A percentile compares a stretch with the other conserved stretches of the same genome.
Conservation (phyloP, 1,139 yeast species). For the Arxiozyma bovina region DNA sequence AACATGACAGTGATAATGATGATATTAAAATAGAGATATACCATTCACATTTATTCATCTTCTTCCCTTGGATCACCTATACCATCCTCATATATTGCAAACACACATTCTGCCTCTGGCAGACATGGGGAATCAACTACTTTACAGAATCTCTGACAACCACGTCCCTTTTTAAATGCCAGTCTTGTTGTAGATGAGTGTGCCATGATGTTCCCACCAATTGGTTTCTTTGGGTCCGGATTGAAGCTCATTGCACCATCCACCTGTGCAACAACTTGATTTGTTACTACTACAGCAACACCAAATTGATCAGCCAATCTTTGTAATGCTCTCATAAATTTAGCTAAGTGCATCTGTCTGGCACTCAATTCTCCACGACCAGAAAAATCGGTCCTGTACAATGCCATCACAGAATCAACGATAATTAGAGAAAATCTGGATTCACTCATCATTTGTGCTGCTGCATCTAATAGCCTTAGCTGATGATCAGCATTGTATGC, state of each 20-base stretch:
- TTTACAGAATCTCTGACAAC: conserved; percentile 86
- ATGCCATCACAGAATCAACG: conserved; percentile 94
- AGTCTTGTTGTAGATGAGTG: conserved; percentile 93
- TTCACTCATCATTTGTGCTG: conserved; percentile 95
- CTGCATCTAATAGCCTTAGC: conserved; percentile 72
- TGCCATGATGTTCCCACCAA: conserved; percentile 97
- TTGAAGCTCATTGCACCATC: conserved; percentile 85
- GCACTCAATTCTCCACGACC: conserved; percentile 97
- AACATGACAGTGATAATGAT: too few relatives aligned
- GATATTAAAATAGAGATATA: background rate
- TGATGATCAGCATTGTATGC: conserved; percentile 98
- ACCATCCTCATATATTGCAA: conserved; percentile 95
- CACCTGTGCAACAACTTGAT: conserved; percentile 97
- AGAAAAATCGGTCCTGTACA: conserved; percentile 87
- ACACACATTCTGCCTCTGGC: conserved; percentile 90
- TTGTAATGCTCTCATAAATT: conserved; percentile 83
- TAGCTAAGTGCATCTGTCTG: conserved; percentile 89
- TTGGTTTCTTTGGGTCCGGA: conserved; percentile 98
- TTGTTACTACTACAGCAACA: conserved; percentile 94
- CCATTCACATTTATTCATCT: conserved; percentile 35
- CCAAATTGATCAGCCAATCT: conserved; percentile 96
- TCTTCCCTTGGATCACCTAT: conserved; percentile 90
- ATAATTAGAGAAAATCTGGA: conserved; percentile 73
- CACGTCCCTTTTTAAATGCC: conserved; percentile 82
- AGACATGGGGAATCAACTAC: conserved; percentile 87